A percentile compares a stretch with the other conserved stretches of the same genome.
Conservation (phyloP, 2,329 filamentous ascomycete species). For the Neofusicoccum ribis region DNA sequence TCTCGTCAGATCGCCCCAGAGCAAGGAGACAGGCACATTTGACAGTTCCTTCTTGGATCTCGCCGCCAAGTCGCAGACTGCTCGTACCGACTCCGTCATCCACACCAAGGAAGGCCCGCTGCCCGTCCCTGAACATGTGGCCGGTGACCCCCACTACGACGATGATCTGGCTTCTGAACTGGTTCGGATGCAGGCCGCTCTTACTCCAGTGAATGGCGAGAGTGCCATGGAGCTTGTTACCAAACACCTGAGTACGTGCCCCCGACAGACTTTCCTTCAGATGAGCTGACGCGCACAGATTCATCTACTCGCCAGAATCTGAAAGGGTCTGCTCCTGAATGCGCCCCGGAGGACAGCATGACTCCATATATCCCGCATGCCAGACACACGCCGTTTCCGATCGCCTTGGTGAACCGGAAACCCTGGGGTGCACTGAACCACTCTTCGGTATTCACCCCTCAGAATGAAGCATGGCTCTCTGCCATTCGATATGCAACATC, state of each 20-base stretch:
- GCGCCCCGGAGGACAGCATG: constrained; percentile 57
- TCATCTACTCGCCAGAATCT: constrained; percentile 53
- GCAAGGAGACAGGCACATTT: constrained; percentile 23
- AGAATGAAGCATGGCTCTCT: constrained; percentile 74
- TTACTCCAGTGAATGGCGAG: constrained; percentile 54
- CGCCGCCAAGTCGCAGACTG: constrained; percentile 22
- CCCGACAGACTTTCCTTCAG: background rate
- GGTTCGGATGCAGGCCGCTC: constrained; percentile 58
- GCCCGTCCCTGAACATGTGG: constrained; percentile 51
- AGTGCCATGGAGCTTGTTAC: constrained; percentile 60
- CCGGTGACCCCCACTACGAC: constrained; percentile 65
- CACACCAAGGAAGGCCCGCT: constrained; percentile 1
- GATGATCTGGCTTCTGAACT: constrained; percentile 61
- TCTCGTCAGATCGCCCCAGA: constrained; percentile 50
- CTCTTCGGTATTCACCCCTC: constrained; percentile 62
- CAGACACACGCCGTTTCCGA: constrained; percentile 60
- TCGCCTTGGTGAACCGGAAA: constrained; percentile 69
- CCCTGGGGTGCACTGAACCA: constrained; percentile 67
- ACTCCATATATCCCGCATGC: constrained; percentile 64
- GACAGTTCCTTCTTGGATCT: constrained; percentile 33
- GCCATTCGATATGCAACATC: constrained; percentile 64
- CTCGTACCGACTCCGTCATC: background rate
- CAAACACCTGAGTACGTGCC: constrained; percentile 58
- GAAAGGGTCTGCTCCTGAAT: constrained; percentile 56
- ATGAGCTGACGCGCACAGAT: constrained; percentile 43